Base-by-base conservation (phyloP, 2,329 filamentous ascomycete genomes). In the Magnaporthiopsis rhizophila region DNA sequence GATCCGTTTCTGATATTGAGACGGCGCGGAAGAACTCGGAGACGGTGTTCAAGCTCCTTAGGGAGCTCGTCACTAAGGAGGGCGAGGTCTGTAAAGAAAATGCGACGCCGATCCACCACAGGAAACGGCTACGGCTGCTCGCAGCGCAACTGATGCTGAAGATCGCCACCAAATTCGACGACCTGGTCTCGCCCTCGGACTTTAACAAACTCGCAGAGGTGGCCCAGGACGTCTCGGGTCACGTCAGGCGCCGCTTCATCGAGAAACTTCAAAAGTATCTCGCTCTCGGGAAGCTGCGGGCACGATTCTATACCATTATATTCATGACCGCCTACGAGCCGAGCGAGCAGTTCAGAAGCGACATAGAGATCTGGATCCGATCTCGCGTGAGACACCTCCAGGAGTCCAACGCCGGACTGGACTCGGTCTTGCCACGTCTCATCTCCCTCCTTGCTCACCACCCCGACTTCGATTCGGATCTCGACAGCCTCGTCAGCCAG, bases 321-420 rank as follows among this genome's bases (percentile, higher is more conserved):
- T 98, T 97, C 78, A 79, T 98, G 58, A 89, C 92, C 38, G 94
- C 95, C 1, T 97, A 95, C 73, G 95, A 99, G 76, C 95, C 89
- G 0, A 84, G 86, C 53, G 73, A 78, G n/a, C 83, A 85, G 21
- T 84, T 96, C 73, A 90, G 88, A 73, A 86, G 86, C 62, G 86
- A 89, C 58, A 88, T 91, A 3, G 86, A 91, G 67, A 97, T 91
- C 0, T 99, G 95, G 93, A 86, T 98, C 62, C 88, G 90, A 62
- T 94, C 93, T 59, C 86, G 93, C 18, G 87, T 89, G 11, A 85
- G 87, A 26, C 82, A 84, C 64, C 91, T 90, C 71, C 77, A 77
- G 65, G 80, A 82, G 38, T 80, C 76, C 67, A 86, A 83, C 69
- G 82, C 86, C 64, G 86, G 82, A 12, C 82, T 89, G 9, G 94